Conservation (phyloP, 2,329 filamentous ascomycete species). For the Colletotrichum falcatum region DNA sequence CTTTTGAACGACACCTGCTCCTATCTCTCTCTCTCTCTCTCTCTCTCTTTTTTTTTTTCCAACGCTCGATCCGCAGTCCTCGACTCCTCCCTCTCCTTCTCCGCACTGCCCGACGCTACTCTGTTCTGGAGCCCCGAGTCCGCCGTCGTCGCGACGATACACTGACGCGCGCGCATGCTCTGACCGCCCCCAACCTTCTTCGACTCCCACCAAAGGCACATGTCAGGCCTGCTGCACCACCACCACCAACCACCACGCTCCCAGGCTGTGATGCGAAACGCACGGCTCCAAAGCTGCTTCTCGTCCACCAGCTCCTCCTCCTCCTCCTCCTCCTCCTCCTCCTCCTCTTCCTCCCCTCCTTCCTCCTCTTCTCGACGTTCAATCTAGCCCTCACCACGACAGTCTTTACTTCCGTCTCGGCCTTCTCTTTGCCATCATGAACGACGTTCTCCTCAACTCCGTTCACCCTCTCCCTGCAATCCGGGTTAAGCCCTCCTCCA, state of each 20-base stretch:
- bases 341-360: not conserved
- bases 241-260: not conserved
- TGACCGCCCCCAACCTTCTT: slow-evolving; percentile 26
- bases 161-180: slow-evolving; percentile 31
- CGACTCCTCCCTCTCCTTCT: not conserved
- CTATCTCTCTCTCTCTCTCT: no score
- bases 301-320: slow-evolving; percentile 9
- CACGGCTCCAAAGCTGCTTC: slow-evolving; percentile 29
- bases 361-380: slow-evolving; percentile 5
- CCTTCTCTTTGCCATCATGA: slow-evolving; percentile 30
- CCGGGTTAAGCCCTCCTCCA: slow-evolving; percentile 28
- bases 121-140: not conserved
- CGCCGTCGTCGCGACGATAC: slow-evolving; percentile 24
- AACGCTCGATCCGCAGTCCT: not conserved
- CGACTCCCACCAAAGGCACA: slow-evolving; percentile 28
- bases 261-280: slow-evolving; percentile 38
- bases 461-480: slow-evolving; percentile 34
- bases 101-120: not conserved
- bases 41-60: not conserved
- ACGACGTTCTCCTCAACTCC: slow-evolving; percentile 40
- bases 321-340: slow-evolving; percentile 21
- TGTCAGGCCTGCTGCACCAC: slow-evolving; percentile 28
- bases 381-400: slow-evolving; percentile 1
- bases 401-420: not conserved
- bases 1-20: not conserved